A percentile compares a stretch with the other conserved stretches of the same genome.
Evolutionary conservation across 345 rosid species (phyloP).

Genomic region (Boechera stricta): DNA sequence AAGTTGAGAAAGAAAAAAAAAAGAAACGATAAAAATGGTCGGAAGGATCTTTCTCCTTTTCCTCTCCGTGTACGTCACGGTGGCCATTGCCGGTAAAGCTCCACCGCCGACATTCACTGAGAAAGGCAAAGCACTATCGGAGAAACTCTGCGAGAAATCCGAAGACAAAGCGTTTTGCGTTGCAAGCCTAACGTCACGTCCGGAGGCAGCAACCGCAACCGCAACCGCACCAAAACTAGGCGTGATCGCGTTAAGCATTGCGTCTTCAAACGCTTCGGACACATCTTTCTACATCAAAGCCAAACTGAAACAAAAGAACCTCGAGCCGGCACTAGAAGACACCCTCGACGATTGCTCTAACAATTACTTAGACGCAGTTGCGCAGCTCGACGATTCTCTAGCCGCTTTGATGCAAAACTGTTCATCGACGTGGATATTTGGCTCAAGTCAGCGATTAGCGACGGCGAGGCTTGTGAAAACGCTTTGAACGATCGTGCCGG

Average conservation of each 20-base stretch:
- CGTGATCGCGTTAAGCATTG: conserved; percentile 56
- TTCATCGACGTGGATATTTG: conserved; percentile 48
- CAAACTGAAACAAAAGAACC: conserved; percentile 19
- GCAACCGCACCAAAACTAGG: conserved; percentile 53
- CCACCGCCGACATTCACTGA: conserved; percentile 48
- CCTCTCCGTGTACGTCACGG: conserved; percentile 36
- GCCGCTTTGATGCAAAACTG: conserved; percentile 54
- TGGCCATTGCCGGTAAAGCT: conserved; percentile 37
- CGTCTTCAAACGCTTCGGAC: conserved; percentile 53
- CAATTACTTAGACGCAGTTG: conserved; percentile 55
- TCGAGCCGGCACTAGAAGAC: conserved; percentile 62
- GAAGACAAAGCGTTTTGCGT: conserved; percentile 56
- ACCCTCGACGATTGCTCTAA: conserved; percentile 65
- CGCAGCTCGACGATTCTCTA: conserved; percentile 65
- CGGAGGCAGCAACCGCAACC: conserved; percentile 49
- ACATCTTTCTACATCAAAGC: conserved; percentile 49
- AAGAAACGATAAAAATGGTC: conserved; percentile 37
- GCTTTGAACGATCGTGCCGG: conserved; percentile 40
- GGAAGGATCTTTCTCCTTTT: conserved; percentile 37
- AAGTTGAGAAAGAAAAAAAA: neutral
- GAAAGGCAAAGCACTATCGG: conserved; percentile 42
- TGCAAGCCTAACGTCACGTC: conserved; percentile 51
- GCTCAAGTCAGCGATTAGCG: conserved; percentile 56
- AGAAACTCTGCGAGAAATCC: conserved; percentile 49
- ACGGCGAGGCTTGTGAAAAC: conserved; percentile 50